A percentile compares a stretch with the other conserved stretches of the same genome.
Evolutionary conservation across 805 yeast species (phyloP).

Genomic region (Candida michaelii): DNA sequence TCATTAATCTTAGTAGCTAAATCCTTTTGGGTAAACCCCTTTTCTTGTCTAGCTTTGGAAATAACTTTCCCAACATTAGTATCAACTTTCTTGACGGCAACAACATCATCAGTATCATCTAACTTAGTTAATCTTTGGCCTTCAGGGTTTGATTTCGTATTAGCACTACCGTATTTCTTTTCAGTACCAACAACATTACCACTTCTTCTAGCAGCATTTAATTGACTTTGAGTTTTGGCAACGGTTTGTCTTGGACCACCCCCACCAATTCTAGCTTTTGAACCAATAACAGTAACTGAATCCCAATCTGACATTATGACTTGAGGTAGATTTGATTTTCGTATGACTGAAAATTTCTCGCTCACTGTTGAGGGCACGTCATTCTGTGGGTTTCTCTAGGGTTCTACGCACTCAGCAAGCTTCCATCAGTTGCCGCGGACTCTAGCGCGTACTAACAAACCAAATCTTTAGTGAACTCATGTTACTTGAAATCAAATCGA

Average conservation of each 20-base stretch:
- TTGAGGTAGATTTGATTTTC: constrained; percentile 1
- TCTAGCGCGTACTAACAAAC: no score
- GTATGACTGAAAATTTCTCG: constrained; percentile 8
- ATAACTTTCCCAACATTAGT: constrained; percentile 84
- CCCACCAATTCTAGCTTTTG: constrained; percentile 82
- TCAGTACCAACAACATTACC: constrained; percentile 90
- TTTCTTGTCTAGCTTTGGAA: constrained; percentile 80
- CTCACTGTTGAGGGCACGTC: constrained; percentile 4
- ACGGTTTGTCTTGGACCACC: constrained; percentile 85
- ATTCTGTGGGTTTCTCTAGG: constrained; percentile 1
- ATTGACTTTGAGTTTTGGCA: constrained; percentile 71
- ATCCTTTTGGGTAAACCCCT: constrained; percentile 90
- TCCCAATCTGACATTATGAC: constrained; percentile 88
- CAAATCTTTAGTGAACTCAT: not conserved
- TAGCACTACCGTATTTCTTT: constrained; percentile 77
- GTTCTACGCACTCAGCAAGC: no score
- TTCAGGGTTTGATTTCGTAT: constrained; percentile 69
- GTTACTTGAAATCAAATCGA: constrained; percentile 45
- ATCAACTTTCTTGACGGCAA: constrained; percentile 87
- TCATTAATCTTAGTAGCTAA: constrained; percentile 94
- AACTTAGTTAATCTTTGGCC: constrained; percentile 94
- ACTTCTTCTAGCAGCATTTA: constrained; percentile 91
- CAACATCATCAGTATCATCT: constrained; percentile 91
- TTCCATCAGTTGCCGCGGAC: no score
- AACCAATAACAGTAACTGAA: constrained; percentile 82